Evolutionary conservation across 306 rosid species (phyloP).

Genomic region (Quillaja saponaria): DNA sequence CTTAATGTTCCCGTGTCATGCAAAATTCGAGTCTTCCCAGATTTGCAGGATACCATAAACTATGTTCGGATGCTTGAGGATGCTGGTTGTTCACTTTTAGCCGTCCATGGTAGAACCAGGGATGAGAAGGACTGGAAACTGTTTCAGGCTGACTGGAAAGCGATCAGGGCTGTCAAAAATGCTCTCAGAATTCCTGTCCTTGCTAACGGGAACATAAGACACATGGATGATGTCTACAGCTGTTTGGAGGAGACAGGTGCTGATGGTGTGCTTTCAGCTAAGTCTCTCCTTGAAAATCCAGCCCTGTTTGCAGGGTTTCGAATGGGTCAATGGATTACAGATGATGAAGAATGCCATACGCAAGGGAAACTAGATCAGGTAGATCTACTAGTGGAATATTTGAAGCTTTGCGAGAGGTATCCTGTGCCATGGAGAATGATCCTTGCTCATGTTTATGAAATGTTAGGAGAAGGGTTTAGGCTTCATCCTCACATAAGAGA

Average conservation of each 20-base stretch:
- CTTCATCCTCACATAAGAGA: constrained; percentile 89
- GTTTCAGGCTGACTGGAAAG: constrained; percentile 85
- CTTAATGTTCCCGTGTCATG: constrained; percentile 90
- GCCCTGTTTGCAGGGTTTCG: constrained; percentile 88
- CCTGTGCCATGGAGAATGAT: constrained; percentile 96
- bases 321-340: constrained; percentile 63
- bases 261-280: constrained; percentile 62
- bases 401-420: constrained; percentile 77
- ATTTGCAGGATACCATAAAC: constrained; percentile 71
- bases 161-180: constrained; percentile 78
- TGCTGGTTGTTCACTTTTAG: constrained; percentile 88
- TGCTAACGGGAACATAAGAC: constrained; percentile 61
- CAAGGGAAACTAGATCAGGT: constrained; percentile 75
- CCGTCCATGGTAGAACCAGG: constrained; percentile 90
- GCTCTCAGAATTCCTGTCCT: constrained; percentile 68
- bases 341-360: constrained; percentile 33
- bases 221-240: constrained; percentile 47
- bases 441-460: constrained; percentile 85
- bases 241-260: constrained; percentile 53
- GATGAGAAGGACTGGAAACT: constrained; percentile 89
- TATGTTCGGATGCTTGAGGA: constrained; percentile 93
- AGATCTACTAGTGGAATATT: constrained; percentile 73
- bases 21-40: constrained; percentile 86
- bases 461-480: constrained; percentile 95
- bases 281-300: constrained; percentile 91